Base-by-base conservation (phyloP, 345 rosid species). In the Noccaea bulbosa region DNA sequence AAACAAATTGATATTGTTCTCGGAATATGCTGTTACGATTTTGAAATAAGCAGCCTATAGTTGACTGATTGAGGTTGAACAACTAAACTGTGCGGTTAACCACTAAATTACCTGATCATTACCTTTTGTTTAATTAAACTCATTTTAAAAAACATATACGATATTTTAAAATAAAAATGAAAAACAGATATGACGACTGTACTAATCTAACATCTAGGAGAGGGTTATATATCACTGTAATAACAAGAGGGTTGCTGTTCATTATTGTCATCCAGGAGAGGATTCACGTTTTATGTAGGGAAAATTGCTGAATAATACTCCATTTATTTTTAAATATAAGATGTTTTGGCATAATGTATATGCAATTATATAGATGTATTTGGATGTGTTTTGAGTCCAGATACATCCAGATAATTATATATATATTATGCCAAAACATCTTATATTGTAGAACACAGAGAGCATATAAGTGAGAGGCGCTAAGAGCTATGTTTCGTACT, bases 21-120 rank as follows among this genome's bases (percentile, higher is more conserved):
- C 12, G 10, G 65, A 46, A 57, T 69, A 69, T 69, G 56, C 73
- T 69, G 56, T 69, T 27, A 27, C 30, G 2, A 27, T 27, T 57
- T 47, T 47, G 48, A 24, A 35, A 35, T 61, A 15, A 22, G 65
- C 47, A 20, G 65, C 47, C 35, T 35, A 20, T 24, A 56, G 7
- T 56, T 69, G 57, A 57, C 57, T 52, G 51, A 24, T 9, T 44
- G 20, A 33, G 52, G 8, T 3, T 11, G 10, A 22, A 9, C 37
- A 56, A 33, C 37, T 33, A 34, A 11, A 39, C 7, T 53, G 5
- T 4, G 30, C 50, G 20, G 49, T 8, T 53, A 53, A n/a, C 17
- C 59, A n/a, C 2, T 53, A 7, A 2, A 53, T 32, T 6, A 6
- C 20, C 7, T 3, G 1, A 46, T 15, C 50, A 9, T 7, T n/a